Evolutionary conservation across 495 filamentous ascomycete species (phyloP), one percentile per base, ranked within the genome.

Genomic region (Penicillium daleae): DNA sequence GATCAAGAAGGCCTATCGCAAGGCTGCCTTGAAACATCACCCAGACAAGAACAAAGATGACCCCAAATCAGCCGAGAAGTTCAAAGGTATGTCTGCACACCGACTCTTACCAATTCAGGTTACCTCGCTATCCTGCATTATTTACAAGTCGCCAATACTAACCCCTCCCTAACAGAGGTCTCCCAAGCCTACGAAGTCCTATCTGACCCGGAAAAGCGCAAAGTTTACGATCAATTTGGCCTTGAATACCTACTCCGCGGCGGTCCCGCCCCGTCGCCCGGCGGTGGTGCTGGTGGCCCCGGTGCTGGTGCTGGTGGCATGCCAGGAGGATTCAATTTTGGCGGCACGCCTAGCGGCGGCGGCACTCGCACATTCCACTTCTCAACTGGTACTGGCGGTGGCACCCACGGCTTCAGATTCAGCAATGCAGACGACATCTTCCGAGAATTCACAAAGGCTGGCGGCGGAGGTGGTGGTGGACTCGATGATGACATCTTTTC

Each of bases 141-240:
- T n/a, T n/a, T 0, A 13, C 17, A 12, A 19, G 1, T 21, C 24
- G 22, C 31, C 42, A 33, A 22, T 44, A 71, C 63, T 71, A 66
- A 72, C 58, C 13, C 13, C 17, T n/a, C 17, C 1, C 6, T 50
- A 26, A 35, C 56, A 82, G 94, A 98, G 67, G 87, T 92, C 54
- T 96, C 92, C 2, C 94, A 98, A 78, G 95, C 95, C 49, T 99
- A 97, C 80, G 95, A 99, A 80, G 94, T 99, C 70, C 88, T 99
- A 12, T 94, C 91, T 65, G 95, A 99, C 73, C 93, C 95, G 35
- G 96, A 98, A 70, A 98, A 98, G 76, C 89, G 95, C 59, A 96
- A 97, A 78, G 88, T 88, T 24, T 99, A 99, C 71, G 96, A 99
- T 68, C 90, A 96, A 73, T 97, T 85, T 71, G 95, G 95, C 62